Conservation (phyloP, 1,139 yeast species). For the Yamadazyma spencermartinsiae region DNA sequence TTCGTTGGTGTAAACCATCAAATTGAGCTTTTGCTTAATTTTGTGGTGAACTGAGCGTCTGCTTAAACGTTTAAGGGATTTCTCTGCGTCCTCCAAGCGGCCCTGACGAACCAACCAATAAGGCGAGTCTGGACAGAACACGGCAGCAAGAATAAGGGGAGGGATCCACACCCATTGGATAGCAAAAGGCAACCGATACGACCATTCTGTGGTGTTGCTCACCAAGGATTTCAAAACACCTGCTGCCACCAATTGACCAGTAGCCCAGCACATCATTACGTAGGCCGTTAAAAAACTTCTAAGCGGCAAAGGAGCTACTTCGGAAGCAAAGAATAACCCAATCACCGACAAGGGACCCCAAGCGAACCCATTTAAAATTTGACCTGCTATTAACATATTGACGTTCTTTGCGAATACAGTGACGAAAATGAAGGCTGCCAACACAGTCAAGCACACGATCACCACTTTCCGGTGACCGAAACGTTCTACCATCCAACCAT, state of each 20-base stretch:
- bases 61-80: constrained; percentile 9
- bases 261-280: constrained; percentile 44
- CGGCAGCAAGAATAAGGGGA: constrained; percentile 26
- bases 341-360: constrained; percentile 50
- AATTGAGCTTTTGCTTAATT: constrained; percentile 9
- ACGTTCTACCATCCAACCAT: constrained; percentile 38
- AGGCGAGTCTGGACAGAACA: constrained; percentile 27
- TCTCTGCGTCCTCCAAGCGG: constrained; percentile 10
- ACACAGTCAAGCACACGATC: constrained; percentile 26
- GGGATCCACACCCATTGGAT: constrained; percentile 35
- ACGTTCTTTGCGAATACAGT: constrained; percentile 42
- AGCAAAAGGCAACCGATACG: constrained; percentile 49
- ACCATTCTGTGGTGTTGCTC: constrained; percentile 21
- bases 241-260: constrained; percentile 43
- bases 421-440: constrained; percentile 37
- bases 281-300: constrained; percentile 44
- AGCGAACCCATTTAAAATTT: constrained; percentile 41
- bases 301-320: constrained; percentile 45
- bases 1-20: constrained; percentile 13
- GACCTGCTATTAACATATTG: constrained; percentile 40
- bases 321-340: constrained; percentile 47
- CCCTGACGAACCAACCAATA: constrained; percentile 13
- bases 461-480: constrained; percentile 42
- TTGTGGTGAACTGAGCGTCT: constrained; percentile 8
- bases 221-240: constrained; percentile 38